A percentile compares a stretch with the other conserved stretches of the same genome.
Conservation (phyloP, 148 eudicot genomes). For the Silene uniflora region DNA sequence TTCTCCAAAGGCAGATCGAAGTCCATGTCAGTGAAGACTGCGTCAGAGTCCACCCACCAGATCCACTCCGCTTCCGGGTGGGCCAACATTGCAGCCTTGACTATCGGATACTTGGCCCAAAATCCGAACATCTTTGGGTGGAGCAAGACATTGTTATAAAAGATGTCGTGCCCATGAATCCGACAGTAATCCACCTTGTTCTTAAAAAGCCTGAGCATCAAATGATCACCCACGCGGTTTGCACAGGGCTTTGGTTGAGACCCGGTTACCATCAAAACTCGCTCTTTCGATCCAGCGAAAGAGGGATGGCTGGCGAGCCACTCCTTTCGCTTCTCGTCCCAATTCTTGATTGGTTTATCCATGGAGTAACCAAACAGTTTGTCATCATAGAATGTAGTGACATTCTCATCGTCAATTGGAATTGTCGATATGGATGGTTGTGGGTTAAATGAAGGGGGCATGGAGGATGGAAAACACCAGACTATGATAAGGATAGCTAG, state of each 20-base stretch:
- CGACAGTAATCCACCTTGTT: slow-evolving; percentile 84
- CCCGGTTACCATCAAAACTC: slow-evolving; percentile 12
- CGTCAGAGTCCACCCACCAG: slow-evolving; percentile 92
- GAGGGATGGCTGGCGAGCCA: not conserved
- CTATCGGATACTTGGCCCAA: slow-evolving; percentile 76
- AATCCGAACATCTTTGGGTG: slow-evolving; percentile 54
- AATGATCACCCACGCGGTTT: slow-evolving; percentile 55
- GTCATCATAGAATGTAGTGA: slow-evolving; percentile 10
- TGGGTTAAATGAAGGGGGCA: slow-evolving; percentile 12
- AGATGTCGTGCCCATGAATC: slow-evolving; percentile 63
- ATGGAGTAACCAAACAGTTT: not conserved
- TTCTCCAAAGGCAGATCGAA: slow-evolving; percentile 57
- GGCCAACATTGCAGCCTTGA: slow-evolving; percentile 79
- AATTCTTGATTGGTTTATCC: not conserved
- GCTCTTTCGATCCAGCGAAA: not conserved
- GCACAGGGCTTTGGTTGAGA: slow-evolving; percentile 10
- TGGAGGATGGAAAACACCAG: slow-evolving; percentile 16
- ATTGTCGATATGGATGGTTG: not conserved
- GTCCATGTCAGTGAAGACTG: slow-evolving; percentile 37
- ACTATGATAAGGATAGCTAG: not conserved
- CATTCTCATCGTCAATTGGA: not conserved
- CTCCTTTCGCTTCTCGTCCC: slow-evolving; percentile 3
- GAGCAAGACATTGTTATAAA: slow-evolving; percentile 66
- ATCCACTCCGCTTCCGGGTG: slow-evolving; percentile 93
- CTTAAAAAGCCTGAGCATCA: slow-evolving; percentile 59